Evolutionary conservation across 768 basidiomycete genomes (phyloP), one percentile per base, ranked within the genome.

Genomic region (Tulasnella sp.): DNA sequence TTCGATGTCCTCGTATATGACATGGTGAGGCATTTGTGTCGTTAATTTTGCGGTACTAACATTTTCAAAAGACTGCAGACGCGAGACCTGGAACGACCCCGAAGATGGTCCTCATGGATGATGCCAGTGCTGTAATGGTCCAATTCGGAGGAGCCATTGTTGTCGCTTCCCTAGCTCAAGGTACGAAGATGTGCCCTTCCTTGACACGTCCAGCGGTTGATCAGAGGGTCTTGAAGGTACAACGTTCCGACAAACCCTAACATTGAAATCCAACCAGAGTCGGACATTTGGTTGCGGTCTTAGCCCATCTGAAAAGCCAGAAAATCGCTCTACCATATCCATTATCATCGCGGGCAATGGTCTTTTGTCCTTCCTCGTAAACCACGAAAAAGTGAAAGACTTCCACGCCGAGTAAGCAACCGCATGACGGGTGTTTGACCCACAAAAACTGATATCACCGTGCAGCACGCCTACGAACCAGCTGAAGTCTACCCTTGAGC

Each of bases 381-480:
- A 61, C 37, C 32, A 31, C 15, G 35, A 37, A n/a, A 51, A 61
- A 32, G 37, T 61, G 11, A 32, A 59, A 19, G 58, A 37, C 9
- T 61, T 55, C 14, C 41, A 41, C 23, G 23, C 58, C 1, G 60
- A 59, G 60, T 61, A 39, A 46, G 58, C 15, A n/a, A 15, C 17
- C 35, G 2, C 3, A 15, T 21, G 4, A 21, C 9, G 7, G 23
- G 32, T 23, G n/a, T 27, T 2, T 46, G 4, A 15, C 15, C 12
- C 23, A 3, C 17, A 32, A 6, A 41, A 35, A 55, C 49, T 58
- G n/a, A 58, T 34, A 17, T 7, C 6, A n/a, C n/a, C 14, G 12
- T 40, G 25, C 23, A 61, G 60, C 19, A 59, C 58, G 6, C 58
- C 59, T 2, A 59, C 59, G 6, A 49, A 61, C 35, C 60, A 61